Conservation (phyloP, 2,329 filamentous ascomycete genomes). For the Diplocarpon rosae region DNA sequence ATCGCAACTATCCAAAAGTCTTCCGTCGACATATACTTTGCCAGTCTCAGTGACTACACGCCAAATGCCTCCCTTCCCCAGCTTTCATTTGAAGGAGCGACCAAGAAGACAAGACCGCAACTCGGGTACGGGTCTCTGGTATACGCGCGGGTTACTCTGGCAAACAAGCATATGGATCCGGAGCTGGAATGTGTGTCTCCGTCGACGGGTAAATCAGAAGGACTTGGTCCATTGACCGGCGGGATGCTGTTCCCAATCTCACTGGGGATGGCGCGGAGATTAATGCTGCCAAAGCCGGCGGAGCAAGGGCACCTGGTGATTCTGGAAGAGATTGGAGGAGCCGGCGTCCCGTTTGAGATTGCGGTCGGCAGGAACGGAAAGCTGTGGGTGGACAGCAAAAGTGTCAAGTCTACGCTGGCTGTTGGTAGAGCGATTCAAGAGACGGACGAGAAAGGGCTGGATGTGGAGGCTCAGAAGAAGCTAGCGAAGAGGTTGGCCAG, state of each 20-base stretch:
- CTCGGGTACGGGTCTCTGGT: conserved; percentile 67
- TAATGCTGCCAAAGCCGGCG: conserved; percentile 54
- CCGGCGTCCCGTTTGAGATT: conserved; percentile 81
- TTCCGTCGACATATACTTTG: conserved; percentile 67
- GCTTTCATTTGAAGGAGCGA: conserved; percentile 84
- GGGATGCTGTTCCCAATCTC: conserved; percentile 83
- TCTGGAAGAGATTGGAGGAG: conserved; percentile 64
- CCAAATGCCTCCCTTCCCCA: conserved; percentile 64
- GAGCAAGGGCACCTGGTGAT: conserved; percentile 58
- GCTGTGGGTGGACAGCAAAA: conserved; percentile 82
- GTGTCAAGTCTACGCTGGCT: conserved; percentile 57
- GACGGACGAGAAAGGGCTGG: conserved; percentile 59
- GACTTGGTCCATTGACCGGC: conserved; percentile 69
- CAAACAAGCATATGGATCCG: conserved; percentile 73
- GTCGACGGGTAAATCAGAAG: conserved; percentile 78
- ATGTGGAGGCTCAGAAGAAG: conserved; percentile 57
- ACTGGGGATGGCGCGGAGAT: conserved; percentile 66
- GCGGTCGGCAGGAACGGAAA: conserved; percentile 87
- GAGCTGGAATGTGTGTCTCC: conserved; percentile 86
- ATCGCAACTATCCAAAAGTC: conserved; percentile 76
- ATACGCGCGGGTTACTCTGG: conserved; percentile 73
- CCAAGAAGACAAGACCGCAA: conserved; percentile 80
- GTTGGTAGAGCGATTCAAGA: conserved; percentile 70
- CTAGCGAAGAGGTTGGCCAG: conserved; percentile 48
- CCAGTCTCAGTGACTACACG: conserved; percentile 58